These are phyloP conservation scores for Tilletia horrida DNA, from an alignment of 1,284 basidiomycete species.

Conservation along the genomic window DNA sequence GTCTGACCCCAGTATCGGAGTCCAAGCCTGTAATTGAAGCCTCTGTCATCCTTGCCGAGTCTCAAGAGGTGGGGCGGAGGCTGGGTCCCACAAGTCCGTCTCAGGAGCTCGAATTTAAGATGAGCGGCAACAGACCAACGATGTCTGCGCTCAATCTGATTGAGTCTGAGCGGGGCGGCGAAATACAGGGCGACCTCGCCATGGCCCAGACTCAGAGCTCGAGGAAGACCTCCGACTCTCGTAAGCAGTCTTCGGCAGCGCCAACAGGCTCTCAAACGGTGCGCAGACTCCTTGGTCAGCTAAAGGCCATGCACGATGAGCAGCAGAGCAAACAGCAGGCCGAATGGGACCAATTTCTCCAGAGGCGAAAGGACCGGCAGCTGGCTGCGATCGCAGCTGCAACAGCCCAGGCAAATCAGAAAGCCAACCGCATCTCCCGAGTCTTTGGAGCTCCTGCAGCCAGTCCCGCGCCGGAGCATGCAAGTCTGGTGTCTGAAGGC, in stretches of 20 bases:
- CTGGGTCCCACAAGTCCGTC: conserved; percentile 32
- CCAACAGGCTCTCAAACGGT: conserved; percentile 66
- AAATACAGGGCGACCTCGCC: no score
- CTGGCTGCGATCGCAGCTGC: background rate
- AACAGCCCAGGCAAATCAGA: background rate
- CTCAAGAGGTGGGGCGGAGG: conserved; percentile 21
- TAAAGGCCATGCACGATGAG: conserved; percentile 80
- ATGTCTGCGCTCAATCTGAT: no score
- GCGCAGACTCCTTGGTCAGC: conserved; percentile 70
- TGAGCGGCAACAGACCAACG: background rate
- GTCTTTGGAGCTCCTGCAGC: background rate
- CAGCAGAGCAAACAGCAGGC: conserved; percentile 70
- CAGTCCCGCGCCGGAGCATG: background rate
- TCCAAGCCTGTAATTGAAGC: conserved; percentile 53
- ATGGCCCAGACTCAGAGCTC: no score
- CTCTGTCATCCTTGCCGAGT: conserved; percentile 24
- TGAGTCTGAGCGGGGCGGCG: no score
- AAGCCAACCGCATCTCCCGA: background rate
- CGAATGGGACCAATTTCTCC: conserved; percentile 86
- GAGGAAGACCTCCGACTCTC: background rate
- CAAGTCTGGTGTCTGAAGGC: no score
- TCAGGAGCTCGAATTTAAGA: conserved; percentile 24
- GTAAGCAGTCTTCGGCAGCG: background rate
- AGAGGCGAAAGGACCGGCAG: conserved; percentile 60
- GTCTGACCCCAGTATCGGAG: conserved; percentile 40